phyloP scores from a whole-genome alignment of 805 yeast species.

The Phaffomyces opuntiae region DNA sequence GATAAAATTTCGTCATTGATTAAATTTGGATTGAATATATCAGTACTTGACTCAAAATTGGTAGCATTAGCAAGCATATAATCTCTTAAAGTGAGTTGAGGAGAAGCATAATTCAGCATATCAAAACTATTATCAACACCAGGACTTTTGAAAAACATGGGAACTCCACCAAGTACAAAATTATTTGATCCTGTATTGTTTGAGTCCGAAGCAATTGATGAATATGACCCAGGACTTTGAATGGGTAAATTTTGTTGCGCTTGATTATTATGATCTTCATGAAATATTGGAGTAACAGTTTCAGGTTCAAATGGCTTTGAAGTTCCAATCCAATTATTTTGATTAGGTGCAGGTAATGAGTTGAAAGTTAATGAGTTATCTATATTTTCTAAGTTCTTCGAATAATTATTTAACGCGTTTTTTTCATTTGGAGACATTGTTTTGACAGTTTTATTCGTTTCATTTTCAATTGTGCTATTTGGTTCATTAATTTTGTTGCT shows the following conservation, averaged over 20 bases:
- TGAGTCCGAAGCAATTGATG: background rate
- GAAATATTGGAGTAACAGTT: background rate
- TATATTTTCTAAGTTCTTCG: slow-evolving; percentile 1
- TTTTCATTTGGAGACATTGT: background rate
- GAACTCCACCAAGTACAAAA: background rate
- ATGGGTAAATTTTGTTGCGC: background rate
- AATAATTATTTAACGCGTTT: slow-evolving; percentile 1
- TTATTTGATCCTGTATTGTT: background rate
- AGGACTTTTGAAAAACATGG: slow-evolving; percentile 3
- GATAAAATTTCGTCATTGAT: background rate
- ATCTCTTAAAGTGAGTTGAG: slow-evolving; percentile 31
- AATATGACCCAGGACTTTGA: background rate
- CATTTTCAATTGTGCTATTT: background rate
- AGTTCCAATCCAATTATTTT: background rate
- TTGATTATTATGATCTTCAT: background rate
- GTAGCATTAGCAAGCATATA: slow-evolving; percentile 34
- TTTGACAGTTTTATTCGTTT: background rate
- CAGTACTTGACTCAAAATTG: slow-evolving; percentile 8
- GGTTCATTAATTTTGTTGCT: too few relatives aligned
- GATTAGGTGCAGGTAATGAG: background rate
- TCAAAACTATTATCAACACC: slow-evolving; percentile 9
- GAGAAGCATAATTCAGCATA: slow-evolving; percentile 24
- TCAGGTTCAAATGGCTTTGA: background rate
- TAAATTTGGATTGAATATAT: background rate
- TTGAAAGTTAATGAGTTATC: slow-evolving; percentile 1